Percentiles rank a stretch among this genome's conserved stretches.
These are phyloP conservation scores for Abrus pulchellus DNA, from an alignment of 306 rosid genomes.

Conservation along the genomic window DNA sequence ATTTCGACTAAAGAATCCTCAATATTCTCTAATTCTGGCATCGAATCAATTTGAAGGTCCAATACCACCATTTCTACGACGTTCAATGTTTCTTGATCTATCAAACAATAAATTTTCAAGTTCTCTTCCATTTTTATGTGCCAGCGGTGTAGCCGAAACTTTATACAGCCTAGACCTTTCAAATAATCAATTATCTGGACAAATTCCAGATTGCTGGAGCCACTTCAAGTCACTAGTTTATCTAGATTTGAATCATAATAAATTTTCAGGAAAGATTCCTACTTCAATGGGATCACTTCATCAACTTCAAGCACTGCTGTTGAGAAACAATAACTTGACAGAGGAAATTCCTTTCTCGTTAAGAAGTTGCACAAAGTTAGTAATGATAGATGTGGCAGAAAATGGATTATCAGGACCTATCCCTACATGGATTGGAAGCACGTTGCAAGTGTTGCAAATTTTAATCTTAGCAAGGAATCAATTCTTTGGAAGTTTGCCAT, in stretches of 20 bases:
- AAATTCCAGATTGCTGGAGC: constrained; percentile 15
- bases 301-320: background rate
- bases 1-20: background rate
- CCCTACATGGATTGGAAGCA: background rate
- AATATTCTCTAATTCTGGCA: too few relatives aligned
- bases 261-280: background rate
- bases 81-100: too few relatives aligned
- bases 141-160: background rate
- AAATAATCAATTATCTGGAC: background rate
- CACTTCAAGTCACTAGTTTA: background rate
- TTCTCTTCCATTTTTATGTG: too few relatives aligned
- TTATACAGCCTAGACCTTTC: background rate
- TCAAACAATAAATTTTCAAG: too few relatives aligned
- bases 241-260: constrained; percentile 23
- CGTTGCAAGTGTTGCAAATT: background rate
- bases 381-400: constrained; percentile 21
- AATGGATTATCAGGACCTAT: constrained; percentile 17
- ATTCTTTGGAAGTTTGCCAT: constrained; percentile 14
- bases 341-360: background rate
- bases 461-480: background rate
- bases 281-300: constrained; percentile 1
- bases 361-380: background rate
- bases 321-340: constrained; percentile 34
- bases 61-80: background rate
- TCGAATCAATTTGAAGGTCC: constrained; percentile 5